Conservation (phyloP, 768 basidiomycete genomes). For the Tephrocybe sp. region DNA sequence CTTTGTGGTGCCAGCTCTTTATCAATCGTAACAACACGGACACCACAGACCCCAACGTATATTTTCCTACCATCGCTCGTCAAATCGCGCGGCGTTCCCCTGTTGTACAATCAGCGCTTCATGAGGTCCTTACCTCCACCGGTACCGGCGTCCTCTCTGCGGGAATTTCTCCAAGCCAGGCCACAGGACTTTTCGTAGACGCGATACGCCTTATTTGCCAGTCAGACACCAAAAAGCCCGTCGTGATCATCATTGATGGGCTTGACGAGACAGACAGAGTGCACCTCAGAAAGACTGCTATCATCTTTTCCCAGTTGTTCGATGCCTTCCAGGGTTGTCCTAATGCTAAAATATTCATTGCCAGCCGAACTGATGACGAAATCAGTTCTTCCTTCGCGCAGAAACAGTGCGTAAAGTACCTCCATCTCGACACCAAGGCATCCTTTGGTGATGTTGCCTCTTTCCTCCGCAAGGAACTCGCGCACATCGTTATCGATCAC, state of each 20-base stretch:
- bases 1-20: slow-evolving; percentile 16
- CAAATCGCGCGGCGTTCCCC: slow-evolving; percentile 9
- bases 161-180: slow-evolving; percentile 12
- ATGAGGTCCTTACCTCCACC: slow-evolving; percentile 6
- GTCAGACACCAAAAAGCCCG: slow-evolving; percentile 4
- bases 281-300: slow-evolving; percentile 5
- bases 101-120: background rate
- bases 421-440: background rate
- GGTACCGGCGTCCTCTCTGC: slow-evolving; percentile 8
- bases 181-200: slow-evolving; percentile 8
- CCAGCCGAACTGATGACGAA: slow-evolving; percentile 16
- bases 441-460: background rate
- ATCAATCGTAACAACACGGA: slow-evolving; percentile 15
- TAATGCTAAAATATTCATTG: slow-evolving; percentile 14
- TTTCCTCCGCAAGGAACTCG: background rate
- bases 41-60: slow-evolving; percentile 13
- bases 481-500: background rate
- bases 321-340: background rate
- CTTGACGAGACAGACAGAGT: slow-evolving; percentile 15
- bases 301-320: slow-evolving; percentile 10
- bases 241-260: slow-evolving; percentile 19
- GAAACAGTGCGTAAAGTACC: slow-evolving; percentile 3
- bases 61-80: slow-evolving; percentile 18
- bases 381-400: slow-evolving; percentile 11
- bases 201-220: slow-evolving; percentile 10